Conservation (phyloP, 108 stramenopile species). For the Nannochloropsis oceanica region DNA sequence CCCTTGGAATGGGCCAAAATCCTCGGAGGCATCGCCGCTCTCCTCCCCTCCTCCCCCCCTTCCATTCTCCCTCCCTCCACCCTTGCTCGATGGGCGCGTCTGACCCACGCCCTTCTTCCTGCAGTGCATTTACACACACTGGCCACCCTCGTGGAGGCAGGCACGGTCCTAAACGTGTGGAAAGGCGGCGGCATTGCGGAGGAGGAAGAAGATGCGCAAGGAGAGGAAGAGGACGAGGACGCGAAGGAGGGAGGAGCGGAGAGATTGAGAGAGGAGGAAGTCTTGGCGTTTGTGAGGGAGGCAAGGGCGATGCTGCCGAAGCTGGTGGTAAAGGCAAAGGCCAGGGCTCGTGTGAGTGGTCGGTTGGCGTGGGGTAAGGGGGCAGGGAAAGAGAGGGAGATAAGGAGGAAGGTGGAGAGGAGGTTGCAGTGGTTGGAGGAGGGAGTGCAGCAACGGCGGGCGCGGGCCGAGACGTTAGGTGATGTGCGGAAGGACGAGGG, state of each 20-base stretch:
- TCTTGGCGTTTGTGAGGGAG: background rate
- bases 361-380: background rate
- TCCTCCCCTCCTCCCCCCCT: background rate
- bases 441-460: background rate
- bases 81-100: background rate
- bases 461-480: background rate
- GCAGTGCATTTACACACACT: background rate
- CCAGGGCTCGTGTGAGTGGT: background rate
- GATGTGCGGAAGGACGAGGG: background rate
- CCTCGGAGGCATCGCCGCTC: background rate
- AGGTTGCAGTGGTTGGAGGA: background rate
- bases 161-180: background rate
- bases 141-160: background rate
- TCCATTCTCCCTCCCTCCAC: background rate
- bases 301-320: background rate
- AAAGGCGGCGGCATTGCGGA: background rate
- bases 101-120: background rate
- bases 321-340: background rate
- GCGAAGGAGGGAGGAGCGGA: background rate
- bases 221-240: background rate
- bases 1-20: background rate
- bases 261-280: background rate
- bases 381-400: background rate
- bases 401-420: background rate
- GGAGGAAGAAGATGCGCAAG: background rate